These are phyloP conservation scores for Suillus spraguei DNA, from an alignment of 768 basidiomycete genomes.

Conservation along the genomic window DNA sequence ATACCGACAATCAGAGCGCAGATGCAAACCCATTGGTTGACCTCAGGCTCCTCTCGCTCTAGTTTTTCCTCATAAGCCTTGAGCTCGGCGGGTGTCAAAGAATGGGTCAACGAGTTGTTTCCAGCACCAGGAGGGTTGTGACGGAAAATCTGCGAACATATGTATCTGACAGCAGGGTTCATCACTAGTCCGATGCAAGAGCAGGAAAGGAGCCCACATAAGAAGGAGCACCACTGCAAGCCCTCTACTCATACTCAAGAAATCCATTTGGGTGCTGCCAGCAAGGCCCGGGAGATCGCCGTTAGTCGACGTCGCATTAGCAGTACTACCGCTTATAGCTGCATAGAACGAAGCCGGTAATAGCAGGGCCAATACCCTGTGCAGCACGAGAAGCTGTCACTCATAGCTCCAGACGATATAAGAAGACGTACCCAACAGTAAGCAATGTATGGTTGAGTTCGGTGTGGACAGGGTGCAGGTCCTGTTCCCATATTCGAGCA, in stretches of 20 bases:
- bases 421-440: constrained; percentile 57
- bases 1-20: constrained; percentile 53
- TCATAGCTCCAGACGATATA: neutral
- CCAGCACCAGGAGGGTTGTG: constrained; percentile 70
- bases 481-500: constrained; percentile 65
- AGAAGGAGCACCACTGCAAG: constrained; percentile 62
- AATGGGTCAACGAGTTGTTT: constrained; percentile 42
- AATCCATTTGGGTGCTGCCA: constrained; percentile 47
- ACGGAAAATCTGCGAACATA: constrained; percentile 67
- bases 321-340: constrained; percentile 47
- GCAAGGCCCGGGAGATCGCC: constrained; percentile 26
- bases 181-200: neutral
- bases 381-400: neutral
- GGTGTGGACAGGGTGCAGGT: constrained; percentile 64
- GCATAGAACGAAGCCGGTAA: constrained; percentile 72
- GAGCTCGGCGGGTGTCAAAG: constrained; percentile 44
- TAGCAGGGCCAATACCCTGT: constrained; percentile 62
- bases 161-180: constrained; percentile 45
- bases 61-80: constrained; percentile 34
- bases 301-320: constrained; percentile 18
- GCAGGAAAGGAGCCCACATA: constrained; percentile 43
- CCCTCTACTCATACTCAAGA: constrained; percentile 68
- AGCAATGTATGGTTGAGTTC: constrained; percentile 72
- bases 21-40: constrained; percentile 67
- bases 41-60: constrained; percentile 46